Evolutionary conservation across 2,329 filamentous ascomycete species (phyloP).

Genomic region (Cytospora paraplurivora): DNA sequence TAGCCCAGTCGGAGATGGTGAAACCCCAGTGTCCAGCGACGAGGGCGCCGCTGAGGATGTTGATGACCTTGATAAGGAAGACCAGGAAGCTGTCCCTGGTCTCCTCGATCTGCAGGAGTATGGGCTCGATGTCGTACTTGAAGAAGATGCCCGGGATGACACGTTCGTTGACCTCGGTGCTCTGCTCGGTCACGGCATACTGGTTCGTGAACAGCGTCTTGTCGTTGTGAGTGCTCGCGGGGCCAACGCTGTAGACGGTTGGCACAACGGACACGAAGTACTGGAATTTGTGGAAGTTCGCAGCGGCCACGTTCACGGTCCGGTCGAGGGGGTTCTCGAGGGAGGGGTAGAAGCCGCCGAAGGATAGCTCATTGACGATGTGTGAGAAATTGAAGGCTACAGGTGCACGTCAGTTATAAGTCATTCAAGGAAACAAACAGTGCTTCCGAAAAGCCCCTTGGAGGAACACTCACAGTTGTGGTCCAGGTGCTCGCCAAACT

Average conservation of each 20-base stretch:
- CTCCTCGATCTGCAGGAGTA: slow-evolving; percentile 83
- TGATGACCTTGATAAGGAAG: slow-evolving; percentile 81
- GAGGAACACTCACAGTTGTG: slow-evolving; percentile 65
- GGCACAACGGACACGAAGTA: slow-evolving; percentile 97
- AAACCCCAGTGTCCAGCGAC: slow-evolving; percentile 95
- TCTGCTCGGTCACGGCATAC: slow-evolving; percentile 94
- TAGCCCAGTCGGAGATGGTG: slow-evolving; percentile 77
- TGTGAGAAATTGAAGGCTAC: slow-evolving; percentile 96
- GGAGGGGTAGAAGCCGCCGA: slow-evolving; percentile 93
- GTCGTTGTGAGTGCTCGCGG: slow-evolving; percentile 39
- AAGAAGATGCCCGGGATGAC: slow-evolving; percentile 89
- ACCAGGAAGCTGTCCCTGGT: slow-evolving; percentile 72
- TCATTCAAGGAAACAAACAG: background rate
- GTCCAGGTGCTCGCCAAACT: slow-evolving; percentile 77
- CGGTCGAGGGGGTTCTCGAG: slow-evolving; percentile 93
- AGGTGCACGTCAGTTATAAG: background rate
- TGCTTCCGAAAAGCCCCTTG: background rate
- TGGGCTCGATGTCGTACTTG: slow-evolving; percentile 98
- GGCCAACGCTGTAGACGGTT: slow-evolving; percentile 78
- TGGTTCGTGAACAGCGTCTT: slow-evolving; percentile 89
- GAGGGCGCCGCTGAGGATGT: slow-evolving; percentile 86
- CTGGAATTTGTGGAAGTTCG: slow-evolving; percentile 93
- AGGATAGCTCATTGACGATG: slow-evolving; percentile 92
- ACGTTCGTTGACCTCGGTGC: slow-evolving; percentile 67
- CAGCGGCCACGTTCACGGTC: slow-evolving; percentile 74